Percentiles rank a stretch among this genome's conserved stretches.
phyloP scores from a whole-genome alignment of 176 grass and related monocot species.

The Guadua angustifolia region DNA sequence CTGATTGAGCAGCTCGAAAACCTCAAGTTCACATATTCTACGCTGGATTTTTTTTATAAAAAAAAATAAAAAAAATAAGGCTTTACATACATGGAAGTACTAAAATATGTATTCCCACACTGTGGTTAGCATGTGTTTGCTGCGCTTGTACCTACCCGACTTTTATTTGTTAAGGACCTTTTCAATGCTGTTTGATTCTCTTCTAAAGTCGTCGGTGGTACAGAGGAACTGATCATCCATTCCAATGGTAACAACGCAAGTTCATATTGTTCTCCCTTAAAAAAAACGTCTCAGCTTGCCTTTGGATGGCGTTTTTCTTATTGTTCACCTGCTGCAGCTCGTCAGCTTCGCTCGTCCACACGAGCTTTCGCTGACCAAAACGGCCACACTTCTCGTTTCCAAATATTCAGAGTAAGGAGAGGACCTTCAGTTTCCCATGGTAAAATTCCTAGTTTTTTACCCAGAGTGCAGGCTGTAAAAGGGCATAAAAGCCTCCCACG shows the following conservation, averaged over 20 bases:
- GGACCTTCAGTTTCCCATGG: background rate
- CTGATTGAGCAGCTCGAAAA: too few species aligned
- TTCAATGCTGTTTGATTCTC: background rate
- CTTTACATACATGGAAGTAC: too few species aligned
- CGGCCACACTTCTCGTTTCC: too few species aligned
- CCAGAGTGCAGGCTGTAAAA: too few species aligned
- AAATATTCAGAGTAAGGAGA: background rate
- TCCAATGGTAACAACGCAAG: background rate
- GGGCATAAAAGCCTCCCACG: too few species aligned
- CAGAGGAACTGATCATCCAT: background rate
- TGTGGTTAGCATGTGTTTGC: background rate
- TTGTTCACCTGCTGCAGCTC: background rate
- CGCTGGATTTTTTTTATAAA: too few species aligned
- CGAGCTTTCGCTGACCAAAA: background rate
- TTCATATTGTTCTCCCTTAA: background rate
- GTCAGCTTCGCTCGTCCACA: background rate
- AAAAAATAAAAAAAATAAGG: too few species aligned
- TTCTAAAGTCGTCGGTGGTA: background rate
- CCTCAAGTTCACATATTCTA: too few species aligned
- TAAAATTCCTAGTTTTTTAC: background rate
- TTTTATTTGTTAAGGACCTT: background rate
- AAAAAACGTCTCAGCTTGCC: background rate
- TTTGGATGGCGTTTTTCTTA: background rate
- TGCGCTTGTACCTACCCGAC: background rate
- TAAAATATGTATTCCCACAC: background rate